These are phyloP conservation scores for Hibiscus mutabilis DNA, from an alignment of 345 rosid genomes.

Conservation along the genomic window DNA sequence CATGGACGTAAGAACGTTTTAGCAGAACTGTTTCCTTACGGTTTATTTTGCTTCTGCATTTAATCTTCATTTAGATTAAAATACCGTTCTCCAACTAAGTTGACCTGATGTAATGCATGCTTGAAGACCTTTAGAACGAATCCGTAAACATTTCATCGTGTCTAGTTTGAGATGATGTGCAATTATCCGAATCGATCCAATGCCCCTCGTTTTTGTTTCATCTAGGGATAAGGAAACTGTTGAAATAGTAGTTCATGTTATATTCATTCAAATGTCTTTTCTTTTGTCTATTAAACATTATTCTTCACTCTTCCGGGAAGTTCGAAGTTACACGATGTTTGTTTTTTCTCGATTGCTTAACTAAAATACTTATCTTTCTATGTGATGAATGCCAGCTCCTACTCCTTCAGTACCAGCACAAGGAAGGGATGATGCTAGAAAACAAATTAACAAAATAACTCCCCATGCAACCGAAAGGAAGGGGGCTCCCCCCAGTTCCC, in stretches of 20 bases:
- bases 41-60: no score
- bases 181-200: neutral
- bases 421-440: neutral
- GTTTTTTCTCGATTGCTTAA: neutral
- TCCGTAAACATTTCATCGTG: neutral
- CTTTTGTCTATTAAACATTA: neutral
- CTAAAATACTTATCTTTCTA: neutral
- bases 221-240: neutral
- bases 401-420: neutral
- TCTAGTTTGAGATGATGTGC: neutral
- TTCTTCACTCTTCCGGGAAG: neutral
- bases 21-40: no score
- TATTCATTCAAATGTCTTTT: neutral
- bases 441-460: neutral
- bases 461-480: conserved; percentile 4
- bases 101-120: neutral
- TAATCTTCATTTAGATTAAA: no score
- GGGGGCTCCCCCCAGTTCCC: neutral
- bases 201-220: neutral
- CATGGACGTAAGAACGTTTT: no score
- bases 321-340: neutral
- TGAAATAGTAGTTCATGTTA: neutral
- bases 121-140: neutral
- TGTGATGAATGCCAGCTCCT: neutral
- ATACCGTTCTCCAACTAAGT: no score